phyloP scores from a whole-genome alignment of 139 green algal species.

The Closterium sp. region DNA sequence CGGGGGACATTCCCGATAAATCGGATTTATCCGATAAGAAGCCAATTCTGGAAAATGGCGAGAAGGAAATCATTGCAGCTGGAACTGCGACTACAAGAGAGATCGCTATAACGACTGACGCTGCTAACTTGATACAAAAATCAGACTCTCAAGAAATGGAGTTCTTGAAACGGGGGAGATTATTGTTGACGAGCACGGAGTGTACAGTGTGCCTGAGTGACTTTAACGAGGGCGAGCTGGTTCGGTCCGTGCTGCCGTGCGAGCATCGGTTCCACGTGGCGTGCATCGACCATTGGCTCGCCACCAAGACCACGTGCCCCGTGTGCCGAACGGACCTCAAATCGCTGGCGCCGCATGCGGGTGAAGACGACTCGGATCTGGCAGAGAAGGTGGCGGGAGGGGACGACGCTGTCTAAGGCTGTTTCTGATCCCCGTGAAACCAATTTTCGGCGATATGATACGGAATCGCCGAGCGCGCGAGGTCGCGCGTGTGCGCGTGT shows the following conservation, averaged over 20 bases:
- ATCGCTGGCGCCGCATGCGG: background rate
- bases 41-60: background rate
- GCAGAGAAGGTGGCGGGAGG: background rate
- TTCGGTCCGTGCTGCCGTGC: slow-evolving; percentile 66
- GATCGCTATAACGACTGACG: background rate
- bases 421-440: background rate
- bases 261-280: slow-evolving; percentile 60
- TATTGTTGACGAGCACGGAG: background rate
- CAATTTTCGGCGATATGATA: background rate
- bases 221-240: slow-evolving; percentile 64
- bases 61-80: background rate
- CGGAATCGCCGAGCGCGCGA: too few relatives aligned
- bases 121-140: background rate
- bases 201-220: slow-evolving; percentile 76
- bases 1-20: too few relatives aligned
- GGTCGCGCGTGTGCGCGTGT: too few relatives aligned
- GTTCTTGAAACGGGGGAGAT: background rate
- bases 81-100: background rate
- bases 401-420: background rate
- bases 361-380: background rate
- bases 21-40: too few relatives aligned
- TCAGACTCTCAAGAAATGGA: background rate
- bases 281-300: slow-evolving; percentile 70
- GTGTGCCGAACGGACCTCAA: slow-evolving; percentile 62
- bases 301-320: slow-evolving; percentile 68